These are phyloP conservation scores for Cystobasidium sp. DNA, from an alignment of 1,284 basidiomycete species.

Conservation along the genomic window DNA sequence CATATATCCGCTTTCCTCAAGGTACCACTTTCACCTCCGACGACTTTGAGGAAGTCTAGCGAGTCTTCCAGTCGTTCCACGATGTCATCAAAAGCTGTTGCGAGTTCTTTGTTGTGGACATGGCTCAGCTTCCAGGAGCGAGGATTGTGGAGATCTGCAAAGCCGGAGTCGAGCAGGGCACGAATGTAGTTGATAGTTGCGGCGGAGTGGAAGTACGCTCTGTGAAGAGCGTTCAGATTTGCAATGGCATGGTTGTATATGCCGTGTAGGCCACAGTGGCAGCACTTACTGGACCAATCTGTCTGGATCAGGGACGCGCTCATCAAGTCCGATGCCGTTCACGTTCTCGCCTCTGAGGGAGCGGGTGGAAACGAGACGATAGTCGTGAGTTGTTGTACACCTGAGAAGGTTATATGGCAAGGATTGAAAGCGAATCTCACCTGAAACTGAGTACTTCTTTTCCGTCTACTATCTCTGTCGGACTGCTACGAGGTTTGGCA, in stretches of 20 bases:
- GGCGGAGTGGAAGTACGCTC: conserved; percentile 94
- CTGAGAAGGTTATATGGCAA: too few species aligned
- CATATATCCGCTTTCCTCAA: conserved; percentile 93
- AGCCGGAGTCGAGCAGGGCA: conserved; percentile 82
- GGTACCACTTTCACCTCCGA: conserved; percentile 71
- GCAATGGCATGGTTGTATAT: background rate
- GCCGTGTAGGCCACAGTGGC: background rate
- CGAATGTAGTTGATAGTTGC: conserved; percentile 93
- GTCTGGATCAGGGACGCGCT: conserved; percentile 85
- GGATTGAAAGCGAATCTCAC: conserved; percentile 57
- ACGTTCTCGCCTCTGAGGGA: conserved; percentile 86
- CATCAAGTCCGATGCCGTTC: conserved; percentile 73
- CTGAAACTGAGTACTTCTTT: conserved; percentile 70
- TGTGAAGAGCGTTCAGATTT: conserved; percentile 54
- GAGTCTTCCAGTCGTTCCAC: conserved; percentile 84
- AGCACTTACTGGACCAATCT: conserved; percentile 66
- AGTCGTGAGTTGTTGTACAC: background rate
- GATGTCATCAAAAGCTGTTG: conserved; percentile 81
- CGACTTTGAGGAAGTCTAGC: conserved; percentile 88
- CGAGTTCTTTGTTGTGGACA: conserved; percentile 78
- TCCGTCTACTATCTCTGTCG: conserved; percentile 68
- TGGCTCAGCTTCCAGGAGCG: conserved; percentile 90
- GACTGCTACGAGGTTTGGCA: conserved; percentile 74
- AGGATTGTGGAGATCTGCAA: conserved; percentile 83
- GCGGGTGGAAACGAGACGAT: background rate